Conservation (phyloP, 1,284 basidiomycete species). For the Sporisorium reilianum region DNA sequence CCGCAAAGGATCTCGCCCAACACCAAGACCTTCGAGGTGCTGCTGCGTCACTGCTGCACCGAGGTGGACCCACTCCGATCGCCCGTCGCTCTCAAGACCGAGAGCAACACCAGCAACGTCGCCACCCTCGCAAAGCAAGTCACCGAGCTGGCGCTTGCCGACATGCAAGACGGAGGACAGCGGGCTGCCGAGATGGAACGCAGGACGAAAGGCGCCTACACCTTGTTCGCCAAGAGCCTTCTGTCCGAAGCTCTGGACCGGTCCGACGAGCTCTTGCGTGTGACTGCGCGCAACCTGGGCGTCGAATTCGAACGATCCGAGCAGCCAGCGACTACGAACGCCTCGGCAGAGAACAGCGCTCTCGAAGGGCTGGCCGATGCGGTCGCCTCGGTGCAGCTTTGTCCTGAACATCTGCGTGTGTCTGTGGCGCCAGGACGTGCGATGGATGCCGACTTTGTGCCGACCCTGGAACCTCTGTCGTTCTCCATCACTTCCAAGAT, state of each 20-base stretch:
- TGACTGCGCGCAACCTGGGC: constrained; percentile 35
- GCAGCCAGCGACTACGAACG: not conserved
- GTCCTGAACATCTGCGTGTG: constrained; percentile 20
- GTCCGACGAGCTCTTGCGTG: constrained; percentile 26
- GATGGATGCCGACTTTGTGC: constrained; percentile 44
- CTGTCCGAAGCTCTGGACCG: constrained; percentile 41
- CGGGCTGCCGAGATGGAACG: constrained; percentile 46
- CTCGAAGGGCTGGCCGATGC: not conserved
- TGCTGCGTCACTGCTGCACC: constrained; percentile 55
- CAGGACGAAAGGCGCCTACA: constrained; percentile 30
- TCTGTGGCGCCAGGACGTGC: constrained; percentile 23
- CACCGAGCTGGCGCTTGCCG: constrained; percentile 33
- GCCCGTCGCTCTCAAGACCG: constrained; percentile 48
- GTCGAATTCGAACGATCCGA: constrained; percentile 14
- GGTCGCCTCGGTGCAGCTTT: constrained; percentile 4
- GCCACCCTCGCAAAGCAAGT: constrained; percentile 35
- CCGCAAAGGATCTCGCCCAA: constrained; percentile 49
- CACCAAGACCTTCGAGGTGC: constrained; percentile 56
- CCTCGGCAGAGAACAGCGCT: not conserved
- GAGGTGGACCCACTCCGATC: constrained; percentile 56
- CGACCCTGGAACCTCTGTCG: constrained; percentile 49
- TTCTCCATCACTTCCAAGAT: constrained; percentile 44
- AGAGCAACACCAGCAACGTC: constrained; percentile 25
- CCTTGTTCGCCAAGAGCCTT: constrained; percentile 42
- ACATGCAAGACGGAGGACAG: constrained; percentile 44